Base-by-base conservation (phyloP, 768 basidiomycete species). In the Imleria badia region DNA sequence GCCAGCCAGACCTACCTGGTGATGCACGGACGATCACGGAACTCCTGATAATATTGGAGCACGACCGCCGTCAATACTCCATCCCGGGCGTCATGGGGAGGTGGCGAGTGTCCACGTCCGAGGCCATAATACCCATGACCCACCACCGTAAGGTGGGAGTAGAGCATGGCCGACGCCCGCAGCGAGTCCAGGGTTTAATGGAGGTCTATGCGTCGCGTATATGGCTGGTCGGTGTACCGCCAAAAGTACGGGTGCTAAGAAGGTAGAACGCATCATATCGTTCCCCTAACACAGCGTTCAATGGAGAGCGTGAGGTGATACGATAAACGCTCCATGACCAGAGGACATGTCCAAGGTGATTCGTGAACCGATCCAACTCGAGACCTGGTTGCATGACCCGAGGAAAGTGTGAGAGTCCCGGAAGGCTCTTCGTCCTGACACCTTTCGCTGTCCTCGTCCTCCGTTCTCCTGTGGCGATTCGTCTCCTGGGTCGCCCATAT, bases 1-100 rank as follows among this genome's bases (percentile, higher is more conserved):
- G n/a, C n/a, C n/a, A n/a, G n/a, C n/a, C n/a, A n/a, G n/a, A n/a
- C 63, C 73, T 74, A 70, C 83, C n/a, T n/a, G n/a, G n/a, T n/a
- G 82, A 65, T 88, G 79, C 62, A n/a, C n/a, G n/a, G n/a, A n/a
- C 87, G 79, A 61, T 85, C 82, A 5, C 73, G 72, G 50, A 94
- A 75, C 62, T 85, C 80, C 20, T 72, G 61, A 62, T 89, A 91
- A 67, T 92, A 90, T 51, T 82, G 75, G 44, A 80, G 81, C 15
- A 81, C 48, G 23, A 51, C 40, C 6, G 66, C 36, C 11, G 63
- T 15, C 56, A 64, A 50, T 20, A 59, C 63, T 31, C 65, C 70
- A 36, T 72, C 69, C 60, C 71, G 31, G 35, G 60, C 42, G 31
- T 70, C 72, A 43, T 72, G 66, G n/a, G 63, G 71, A 47, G 66